A percentile compares a stretch with the other conserved stretches of the same genome.
Evolutionary conservation across 352 stramenopile genomes (phyloP).

Genomic region (Pythium chondricola): DNA sequence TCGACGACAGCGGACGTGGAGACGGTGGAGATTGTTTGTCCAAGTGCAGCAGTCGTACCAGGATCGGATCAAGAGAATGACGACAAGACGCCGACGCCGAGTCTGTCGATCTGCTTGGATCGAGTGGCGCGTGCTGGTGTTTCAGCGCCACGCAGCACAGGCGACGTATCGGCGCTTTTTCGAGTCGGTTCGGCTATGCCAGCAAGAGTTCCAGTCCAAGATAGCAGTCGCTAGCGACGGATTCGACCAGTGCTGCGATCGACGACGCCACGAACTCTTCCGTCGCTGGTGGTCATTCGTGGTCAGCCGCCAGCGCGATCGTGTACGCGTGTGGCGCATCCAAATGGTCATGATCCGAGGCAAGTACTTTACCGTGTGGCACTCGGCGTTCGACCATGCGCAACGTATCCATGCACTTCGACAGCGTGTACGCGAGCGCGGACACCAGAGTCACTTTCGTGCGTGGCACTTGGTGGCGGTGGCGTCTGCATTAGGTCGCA

Average conservation of each 20-base stretch:
- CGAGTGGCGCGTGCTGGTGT: constrained; percentile 2
- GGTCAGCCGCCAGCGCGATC: constrained; percentile 5
- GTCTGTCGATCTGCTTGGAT: constrained; percentile 1
- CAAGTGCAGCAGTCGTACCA: background rate
- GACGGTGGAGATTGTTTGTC: constrained; percentile 11
- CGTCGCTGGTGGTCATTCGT: constrained; percentile 11
- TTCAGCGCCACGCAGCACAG: constrained; percentile 1
- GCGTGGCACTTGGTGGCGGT: constrained; percentile 4
- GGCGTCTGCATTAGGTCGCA: background rate
- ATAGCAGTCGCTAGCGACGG: background rate
- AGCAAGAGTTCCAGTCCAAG: background rate
- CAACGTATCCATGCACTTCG: background rate
- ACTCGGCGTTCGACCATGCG: background rate
- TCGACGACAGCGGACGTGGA: background rate
- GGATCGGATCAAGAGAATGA: background rate
- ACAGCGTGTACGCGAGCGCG: background rate
- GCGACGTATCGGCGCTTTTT: constrained; percentile 8
- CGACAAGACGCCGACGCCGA: background rate
- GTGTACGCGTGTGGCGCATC: constrained; percentile 3
- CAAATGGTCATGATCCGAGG: constrained; percentile 6
- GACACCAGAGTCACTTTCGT: background rate
- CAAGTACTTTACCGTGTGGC: constrained; percentile 14
- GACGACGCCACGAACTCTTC: background rate
- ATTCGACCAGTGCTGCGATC: constrained; percentile 1
- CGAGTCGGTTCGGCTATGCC: background rate